These are phyloP conservation scores for Eucalyptus pauciflora DNA, from an alignment of 345 rosid genomes.

Conservation along the genomic window DNA sequence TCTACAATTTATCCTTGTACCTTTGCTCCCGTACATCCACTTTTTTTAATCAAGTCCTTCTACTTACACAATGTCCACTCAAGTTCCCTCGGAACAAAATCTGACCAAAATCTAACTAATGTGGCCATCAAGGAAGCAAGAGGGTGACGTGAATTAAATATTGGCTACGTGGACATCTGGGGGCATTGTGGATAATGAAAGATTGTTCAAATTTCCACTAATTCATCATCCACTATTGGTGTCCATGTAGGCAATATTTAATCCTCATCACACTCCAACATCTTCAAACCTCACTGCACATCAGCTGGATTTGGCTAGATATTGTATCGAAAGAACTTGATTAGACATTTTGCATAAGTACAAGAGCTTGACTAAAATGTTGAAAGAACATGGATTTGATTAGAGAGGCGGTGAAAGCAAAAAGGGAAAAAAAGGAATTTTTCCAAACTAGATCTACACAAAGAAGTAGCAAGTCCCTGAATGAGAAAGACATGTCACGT, in stretches of 20 bases:
- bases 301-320: neutral
- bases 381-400: neutral
- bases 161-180: neutral
- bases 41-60: neutral
- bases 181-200: neutral
- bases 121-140: neutral
- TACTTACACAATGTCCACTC: neutral
- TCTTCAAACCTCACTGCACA: neutral
- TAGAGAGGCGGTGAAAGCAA: neutral
- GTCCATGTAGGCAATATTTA: neutral
- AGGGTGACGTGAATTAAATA: neutral
- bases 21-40: neutral
- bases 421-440: neutral
- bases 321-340: neutral
- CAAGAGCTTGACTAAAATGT: neutral
- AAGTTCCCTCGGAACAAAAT: neutral
- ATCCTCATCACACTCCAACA: neutral
- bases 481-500: neutral
- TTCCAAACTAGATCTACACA: neutral
- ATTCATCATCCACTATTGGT: neutral
- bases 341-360: neutral
- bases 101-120: neutral
- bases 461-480: neutral
- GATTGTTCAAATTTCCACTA: neutral
- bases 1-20: neutral